A percentile compares a stretch with the other conserved stretches of the same genome.
These are phyloP conservation scores for Termitomyces sp. DNA, from an alignment of 768 basidiomycete genomes.

Conservation along the genomic window DNA sequence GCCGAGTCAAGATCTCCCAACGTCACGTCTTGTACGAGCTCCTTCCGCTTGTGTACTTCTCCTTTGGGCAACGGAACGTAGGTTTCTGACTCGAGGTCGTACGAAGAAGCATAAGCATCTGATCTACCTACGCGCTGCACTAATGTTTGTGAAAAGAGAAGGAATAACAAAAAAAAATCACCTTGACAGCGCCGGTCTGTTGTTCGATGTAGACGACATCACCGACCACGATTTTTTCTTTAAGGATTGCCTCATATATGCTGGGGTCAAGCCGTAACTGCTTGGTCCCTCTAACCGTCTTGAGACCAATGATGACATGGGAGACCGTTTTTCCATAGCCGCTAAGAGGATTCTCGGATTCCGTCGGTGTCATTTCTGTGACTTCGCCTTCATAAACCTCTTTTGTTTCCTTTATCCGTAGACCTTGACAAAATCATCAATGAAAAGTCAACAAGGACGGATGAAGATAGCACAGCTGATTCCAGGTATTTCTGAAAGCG, in stretches of 20 bases:
- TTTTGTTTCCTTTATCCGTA: constrained; percentile 98
- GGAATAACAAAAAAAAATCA: constrained; percentile 20
- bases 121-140: constrained; percentile 88
- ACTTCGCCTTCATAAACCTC: constrained; percentile 99
- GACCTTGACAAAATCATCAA: constrained; percentile 42
- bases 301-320: constrained; percentile 95
- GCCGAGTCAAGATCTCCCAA: constrained; percentile 94
- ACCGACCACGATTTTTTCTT: constrained; percentile 94
- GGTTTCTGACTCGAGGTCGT: constrained; percentile 96
- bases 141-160: background rate
- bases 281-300: constrained; percentile 91
- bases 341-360: constrained; percentile 94
- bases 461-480: background rate
- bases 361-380: constrained; percentile 92
- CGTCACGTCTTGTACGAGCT: constrained; percentile 20
- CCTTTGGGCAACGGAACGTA: constrained; percentile 84
- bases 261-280: constrained; percentile 90
- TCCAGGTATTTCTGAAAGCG: background rate
- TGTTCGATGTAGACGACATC: constrained; percentile 96
- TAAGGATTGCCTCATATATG: constrained; percentile 95
- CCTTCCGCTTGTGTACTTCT: constrained; percentile 20
- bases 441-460: background rate
- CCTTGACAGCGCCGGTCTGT: constrained; percentile 94
- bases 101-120: constrained; percentile 96
- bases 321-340: constrained; percentile 98